Percentiles rank a stretch among this genome's conserved stretches.
Conservation (phyloP, 768 basidiomycete species). For the Termitomyces sp. region DNA sequence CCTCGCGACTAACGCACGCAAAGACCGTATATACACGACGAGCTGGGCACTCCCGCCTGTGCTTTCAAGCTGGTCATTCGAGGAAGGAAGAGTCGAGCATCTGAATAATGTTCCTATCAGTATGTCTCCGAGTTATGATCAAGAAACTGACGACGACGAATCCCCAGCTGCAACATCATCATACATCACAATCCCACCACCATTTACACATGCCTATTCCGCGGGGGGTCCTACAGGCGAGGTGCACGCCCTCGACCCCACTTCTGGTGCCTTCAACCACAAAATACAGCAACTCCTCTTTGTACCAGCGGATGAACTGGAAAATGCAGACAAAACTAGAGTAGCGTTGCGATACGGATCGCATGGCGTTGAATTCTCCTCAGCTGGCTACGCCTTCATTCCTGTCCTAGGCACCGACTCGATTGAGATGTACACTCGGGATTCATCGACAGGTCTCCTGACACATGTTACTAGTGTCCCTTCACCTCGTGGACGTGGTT, state of each 20-base stretch:
- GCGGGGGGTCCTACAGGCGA: constrained; percentile 53
- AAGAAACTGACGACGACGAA: background rate
- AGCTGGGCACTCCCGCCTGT: constrained; percentile 50
- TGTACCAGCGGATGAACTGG: constrained; percentile 41
- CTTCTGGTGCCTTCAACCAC: constrained; percentile 37
- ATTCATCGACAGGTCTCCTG: constrained; percentile 31
- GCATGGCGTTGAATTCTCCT: constrained; percentile 49
- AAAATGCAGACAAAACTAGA: constrained; percentile 47
- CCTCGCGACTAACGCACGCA: constrained; percentile 36
- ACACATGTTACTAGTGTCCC: constrained; percentile 34
- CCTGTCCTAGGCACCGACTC: constrained; percentile 48
- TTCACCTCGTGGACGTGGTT: constrained; percentile 36
- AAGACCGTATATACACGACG: constrained; percentile 42
- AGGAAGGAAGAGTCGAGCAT: constrained; percentile 33
- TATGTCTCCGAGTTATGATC: constrained; percentile 10
- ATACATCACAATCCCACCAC: constrained; percentile 48
- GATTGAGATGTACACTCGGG: constrained; percentile 46
- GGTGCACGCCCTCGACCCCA: constrained; percentile 37
- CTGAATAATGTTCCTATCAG: constrained; percentile 48
- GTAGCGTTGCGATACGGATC: constrained; percentile 52
- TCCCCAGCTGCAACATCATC: constrained; percentile 51
- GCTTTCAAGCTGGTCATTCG: constrained; percentile 45
- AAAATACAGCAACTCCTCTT: constrained; percentile 49
- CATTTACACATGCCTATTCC: constrained; percentile 47
- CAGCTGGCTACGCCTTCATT: constrained; percentile 40